These are phyloP conservation scores for Nigrospora oryzae DNA, from an alignment of 2,329 filamentous ascomycete species.

Conservation along the genomic window DNA sequence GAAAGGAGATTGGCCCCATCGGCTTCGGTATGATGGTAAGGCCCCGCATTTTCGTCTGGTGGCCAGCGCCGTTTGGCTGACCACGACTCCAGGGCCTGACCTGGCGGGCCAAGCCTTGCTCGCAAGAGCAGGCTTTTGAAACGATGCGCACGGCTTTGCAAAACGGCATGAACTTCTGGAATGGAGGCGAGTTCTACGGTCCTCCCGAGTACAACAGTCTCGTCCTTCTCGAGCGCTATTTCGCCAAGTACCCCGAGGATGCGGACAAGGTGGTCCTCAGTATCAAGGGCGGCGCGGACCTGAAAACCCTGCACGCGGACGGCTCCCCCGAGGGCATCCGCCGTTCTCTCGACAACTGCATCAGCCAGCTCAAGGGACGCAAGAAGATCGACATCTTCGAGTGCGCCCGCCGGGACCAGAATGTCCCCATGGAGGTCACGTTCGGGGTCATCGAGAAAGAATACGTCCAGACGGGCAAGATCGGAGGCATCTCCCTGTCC, in stretches of 20 bases:
- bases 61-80: too few relatives aligned
- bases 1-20: too few relatives aligned
- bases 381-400: constrained; percentile 47
- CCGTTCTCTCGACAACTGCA: constrained; percentile 38
- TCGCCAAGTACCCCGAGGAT: constrained; percentile 46
- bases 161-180: constrained; percentile 35
- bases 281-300: constrained; percentile 44
- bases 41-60: too few relatives aligned
- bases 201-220: constrained; percentile 40
- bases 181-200: constrained; percentile 49
- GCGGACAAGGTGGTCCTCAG: constrained; percentile 45
- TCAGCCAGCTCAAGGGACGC: constrained; percentile 30
- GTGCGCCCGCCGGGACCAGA: constrained; percentile 39
- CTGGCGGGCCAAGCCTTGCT: constrained; percentile 16
- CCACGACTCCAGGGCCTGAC: constrained; percentile 18
- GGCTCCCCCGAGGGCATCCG: constrained; percentile 39
- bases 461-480: constrained; percentile 28
- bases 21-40: too few relatives aligned
- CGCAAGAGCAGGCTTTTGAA: constrained; percentile 32
- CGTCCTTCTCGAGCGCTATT: constrained; percentile 44
- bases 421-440: constrained; percentile 23
- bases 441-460: constrained; percentile 24
- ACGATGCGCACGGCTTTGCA: constrained; percentile 38
- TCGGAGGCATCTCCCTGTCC: constrained; percentile 30
- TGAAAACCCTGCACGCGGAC: constrained; percentile 24